Percentiles rank a stretch among this genome's conserved stretches.
Evolutionary conservation across 768 basidiomycete genomes (phyloP).

Genomic region (Lactarius pseudohatsudake): DNA sequence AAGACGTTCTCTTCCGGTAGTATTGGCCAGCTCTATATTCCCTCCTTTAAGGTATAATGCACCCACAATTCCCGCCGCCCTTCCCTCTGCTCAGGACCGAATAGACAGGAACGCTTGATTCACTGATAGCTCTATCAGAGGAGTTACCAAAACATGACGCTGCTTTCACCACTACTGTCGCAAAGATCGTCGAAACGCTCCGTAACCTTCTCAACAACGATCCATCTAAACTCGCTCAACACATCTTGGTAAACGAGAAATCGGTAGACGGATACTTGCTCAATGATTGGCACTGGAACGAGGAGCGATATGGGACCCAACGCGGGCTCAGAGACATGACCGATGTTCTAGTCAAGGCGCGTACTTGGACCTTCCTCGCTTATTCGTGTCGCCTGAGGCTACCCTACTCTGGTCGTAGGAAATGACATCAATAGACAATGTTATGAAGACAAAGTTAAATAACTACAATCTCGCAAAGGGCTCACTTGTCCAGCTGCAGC

Average conservation of each 20-base stretch:
- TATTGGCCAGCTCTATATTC: conserved; percentile 69
- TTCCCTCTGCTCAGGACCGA: background rate
- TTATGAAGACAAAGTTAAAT: conserved; percentile 88
- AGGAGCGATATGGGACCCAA: conserved; percentile 84
- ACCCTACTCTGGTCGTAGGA: conserved; percentile 54
- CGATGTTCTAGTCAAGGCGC: conserved; percentile 82
- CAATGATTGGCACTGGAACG: conserved; percentile 90
- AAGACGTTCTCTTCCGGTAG: conserved; percentile 47
- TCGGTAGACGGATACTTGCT: conserved; percentile 77
- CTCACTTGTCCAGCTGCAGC: conserved; percentile 84
- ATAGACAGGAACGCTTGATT: conserved; percentile 92
- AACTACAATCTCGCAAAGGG: conserved; percentile 95
- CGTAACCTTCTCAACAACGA: conserved; percentile 90
- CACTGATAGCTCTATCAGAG: conserved; percentile 86
- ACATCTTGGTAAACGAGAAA: conserved; percentile 77
- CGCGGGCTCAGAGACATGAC: conserved; percentile 80
- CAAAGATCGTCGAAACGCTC: conserved; percentile 92
- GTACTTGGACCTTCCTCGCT: conserved; percentile 23
- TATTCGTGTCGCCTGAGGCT: conserved; percentile 8
- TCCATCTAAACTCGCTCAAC: conserved; percentile 67
- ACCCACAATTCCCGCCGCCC: conserved; percentile 20
- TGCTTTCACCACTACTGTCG: conserved; percentile 83
- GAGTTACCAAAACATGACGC: conserved; percentile 89
- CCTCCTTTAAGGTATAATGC: conserved; percentile 81
- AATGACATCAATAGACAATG: conserved; percentile 90